Percentiles rank a stretch among this genome's conserved stretches.
phyloP scores from a whole-genome alignment of 352 stramenopile genomes.

The Pythium diclinum region DNA sequence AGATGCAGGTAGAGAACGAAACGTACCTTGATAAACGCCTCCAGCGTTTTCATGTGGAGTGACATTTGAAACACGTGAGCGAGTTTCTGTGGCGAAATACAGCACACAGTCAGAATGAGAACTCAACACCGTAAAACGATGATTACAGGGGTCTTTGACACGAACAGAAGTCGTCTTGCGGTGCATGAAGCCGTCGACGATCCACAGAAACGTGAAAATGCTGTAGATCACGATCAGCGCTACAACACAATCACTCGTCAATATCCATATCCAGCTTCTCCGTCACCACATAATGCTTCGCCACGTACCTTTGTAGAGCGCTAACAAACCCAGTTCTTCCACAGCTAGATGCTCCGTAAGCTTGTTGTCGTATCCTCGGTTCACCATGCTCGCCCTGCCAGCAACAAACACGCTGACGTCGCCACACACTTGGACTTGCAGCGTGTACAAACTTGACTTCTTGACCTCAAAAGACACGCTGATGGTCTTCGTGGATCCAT shows the following conservation, averaged over 20 bases:
- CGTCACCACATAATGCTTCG: neutral
- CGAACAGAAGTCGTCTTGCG: slow-evolving; percentile 43
- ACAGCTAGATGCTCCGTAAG: slow-evolving; percentile 64
- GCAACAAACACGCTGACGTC: slow-evolving; percentile 50
- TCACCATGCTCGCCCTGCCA: slow-evolving; percentile 47
- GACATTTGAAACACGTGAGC: slow-evolving; percentile 48
- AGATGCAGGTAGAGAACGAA: neutral
- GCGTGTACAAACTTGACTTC: slow-evolving; percentile 51
- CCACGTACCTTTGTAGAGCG: slow-evolving; percentile 51
- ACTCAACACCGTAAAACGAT: neutral
- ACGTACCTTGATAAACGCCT: slow-evolving; percentile 41
- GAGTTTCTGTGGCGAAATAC: slow-evolving; percentile 35
- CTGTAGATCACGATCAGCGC: slow-evolving; percentile 45
- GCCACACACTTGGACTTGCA: slow-evolving; percentile 58
- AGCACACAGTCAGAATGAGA: neutral
- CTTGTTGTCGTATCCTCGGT: slow-evolving; percentile 44
- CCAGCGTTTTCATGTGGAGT: slow-evolving; percentile 49
- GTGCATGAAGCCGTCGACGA: slow-evolving; percentile 41
- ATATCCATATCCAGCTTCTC: neutral
- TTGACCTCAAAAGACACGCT: slow-evolving; percentile 35
- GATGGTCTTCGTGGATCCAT: neutral
- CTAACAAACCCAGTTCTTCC: slow-evolving; percentile 50
- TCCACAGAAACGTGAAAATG: slow-evolving; percentile 41
- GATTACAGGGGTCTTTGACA: neutral
- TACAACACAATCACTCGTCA: slow-evolving; percentile 15